Evolutionary conservation across 2,329 filamentous ascomycete species (phyloP).

Genomic region (Periconia sp.): DNA sequence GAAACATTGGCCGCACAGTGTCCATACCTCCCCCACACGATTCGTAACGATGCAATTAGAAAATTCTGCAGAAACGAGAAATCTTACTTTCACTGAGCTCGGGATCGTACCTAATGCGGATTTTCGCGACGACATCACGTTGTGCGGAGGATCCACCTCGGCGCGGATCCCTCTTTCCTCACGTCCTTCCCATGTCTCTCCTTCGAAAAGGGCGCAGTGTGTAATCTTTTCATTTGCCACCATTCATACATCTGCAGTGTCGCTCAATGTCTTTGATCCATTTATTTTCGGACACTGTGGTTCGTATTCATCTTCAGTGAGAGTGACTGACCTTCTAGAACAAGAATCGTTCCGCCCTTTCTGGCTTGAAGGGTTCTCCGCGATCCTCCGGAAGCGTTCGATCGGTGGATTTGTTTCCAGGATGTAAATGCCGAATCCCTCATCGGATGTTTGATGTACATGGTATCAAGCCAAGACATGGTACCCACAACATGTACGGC

Average conservation of each 20-base stretch:
- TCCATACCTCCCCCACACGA: background rate
- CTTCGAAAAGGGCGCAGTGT: background rate
- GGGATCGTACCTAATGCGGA: no score
- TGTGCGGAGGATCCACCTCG: no score
- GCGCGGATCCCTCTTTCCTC: no score
- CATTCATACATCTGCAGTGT: background rate
- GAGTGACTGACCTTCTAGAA: slow-evolving; percentile 3
- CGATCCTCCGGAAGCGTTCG: background rate
- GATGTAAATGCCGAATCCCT: background rate
- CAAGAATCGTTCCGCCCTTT: background rate
- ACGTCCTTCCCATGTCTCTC: background rate
- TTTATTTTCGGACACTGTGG: background rate
- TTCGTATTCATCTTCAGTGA: background rate
- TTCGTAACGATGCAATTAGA: slow-evolving; percentile 1
- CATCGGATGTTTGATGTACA: background rate
- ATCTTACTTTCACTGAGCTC: no score
- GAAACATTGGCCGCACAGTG: background rate
- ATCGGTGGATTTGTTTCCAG: background rate
- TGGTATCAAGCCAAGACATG: background rate
- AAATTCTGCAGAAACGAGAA: slow-evolving; percentile 1
- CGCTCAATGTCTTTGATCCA: background rate
- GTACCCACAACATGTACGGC: background rate
- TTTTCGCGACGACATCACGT: no score
- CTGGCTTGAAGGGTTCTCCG: background rate
- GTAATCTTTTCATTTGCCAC: background rate